Conservation (phyloP, 352 stramenopile species). For the Blastocystis sp. region DNA sequence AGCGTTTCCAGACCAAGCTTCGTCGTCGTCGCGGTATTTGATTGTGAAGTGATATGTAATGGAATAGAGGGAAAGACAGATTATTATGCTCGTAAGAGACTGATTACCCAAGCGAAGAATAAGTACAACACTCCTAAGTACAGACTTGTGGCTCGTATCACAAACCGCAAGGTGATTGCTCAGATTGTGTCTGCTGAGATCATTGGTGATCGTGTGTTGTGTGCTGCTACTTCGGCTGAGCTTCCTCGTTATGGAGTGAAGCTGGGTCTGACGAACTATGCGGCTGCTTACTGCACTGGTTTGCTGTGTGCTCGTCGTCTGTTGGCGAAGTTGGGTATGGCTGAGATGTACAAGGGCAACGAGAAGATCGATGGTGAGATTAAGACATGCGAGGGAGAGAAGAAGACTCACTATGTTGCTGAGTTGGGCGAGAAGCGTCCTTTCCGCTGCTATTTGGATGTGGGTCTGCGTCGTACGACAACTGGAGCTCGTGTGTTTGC, state of each 20-base stretch:
- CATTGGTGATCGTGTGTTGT: constrained; percentile 90
- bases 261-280: constrained; percentile 97
- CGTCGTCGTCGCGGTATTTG: constrained; percentile 62
- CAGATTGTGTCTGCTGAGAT: constrained; percentile 97
- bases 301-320: constrained; percentile 86
- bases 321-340: constrained; percentile 92
- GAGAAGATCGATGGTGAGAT: constrained; percentile 86
- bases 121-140: constrained; percentile 99
- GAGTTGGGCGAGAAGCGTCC: constrained; percentile 95
- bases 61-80: constrained; percentile 86
- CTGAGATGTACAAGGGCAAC: constrained; percentile 74
- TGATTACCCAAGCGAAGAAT: constrained; percentile 98
- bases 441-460: constrained; percentile 93
- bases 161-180: constrained; percentile 89
- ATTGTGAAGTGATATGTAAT: neutral
- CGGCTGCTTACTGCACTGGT: constrained; percentile 91
- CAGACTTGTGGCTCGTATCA: constrained; percentile 84
- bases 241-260: constrained; percentile 88
- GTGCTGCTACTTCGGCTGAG: constrained; percentile 85
- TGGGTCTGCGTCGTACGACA: constrained; percentile 89
- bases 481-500: constrained; percentile 96
- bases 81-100: constrained; percentile 94
- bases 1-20: constrained; percentile 83
- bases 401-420: constrained; percentile 94
- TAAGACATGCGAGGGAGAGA: constrained; percentile 84